Conservation (phyloP, 2,329 filamentous ascomycete species). For the Chrysoporthe puriensis region DNA sequence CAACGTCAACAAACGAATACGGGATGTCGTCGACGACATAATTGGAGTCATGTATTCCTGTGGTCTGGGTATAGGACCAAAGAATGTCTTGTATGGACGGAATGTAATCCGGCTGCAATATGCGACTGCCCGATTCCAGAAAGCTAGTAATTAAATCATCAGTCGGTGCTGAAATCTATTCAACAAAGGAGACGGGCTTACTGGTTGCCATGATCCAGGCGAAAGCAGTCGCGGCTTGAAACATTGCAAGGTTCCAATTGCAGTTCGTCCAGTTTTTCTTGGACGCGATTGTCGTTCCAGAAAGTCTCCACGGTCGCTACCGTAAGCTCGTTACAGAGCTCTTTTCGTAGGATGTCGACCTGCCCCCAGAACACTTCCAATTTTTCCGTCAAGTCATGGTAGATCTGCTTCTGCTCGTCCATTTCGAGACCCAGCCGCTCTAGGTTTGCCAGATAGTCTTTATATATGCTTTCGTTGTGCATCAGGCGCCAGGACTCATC, state of each 20-base stretch:
- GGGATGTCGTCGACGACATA: not conserved
- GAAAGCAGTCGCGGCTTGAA: not conserved
- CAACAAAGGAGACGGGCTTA: not conserved
- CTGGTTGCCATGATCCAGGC: not conserved
- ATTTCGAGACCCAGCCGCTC: too few species aligned
- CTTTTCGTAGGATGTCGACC: too few species aligned
- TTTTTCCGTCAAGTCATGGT: too few species aligned
- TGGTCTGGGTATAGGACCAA: not conserved
- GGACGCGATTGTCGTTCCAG: not conserved
- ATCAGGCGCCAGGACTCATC: too few species aligned
- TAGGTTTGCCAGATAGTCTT: too few species aligned
- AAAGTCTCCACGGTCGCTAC: not conserved
- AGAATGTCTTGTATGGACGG: not conserved
- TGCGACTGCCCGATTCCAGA: not conserved
- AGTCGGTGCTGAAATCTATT: not conserved
- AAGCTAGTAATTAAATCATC: not conserved
- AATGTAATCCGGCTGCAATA: not conserved
- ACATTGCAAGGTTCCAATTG: not conserved
- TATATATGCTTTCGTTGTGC: too few species aligned
- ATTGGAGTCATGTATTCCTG: not conserved
- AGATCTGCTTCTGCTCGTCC: too few species aligned
- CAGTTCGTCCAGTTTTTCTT: not conserved
- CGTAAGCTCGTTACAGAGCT: too few species aligned
- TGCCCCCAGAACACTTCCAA: too few species aligned
- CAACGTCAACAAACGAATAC: slow-evolving; percentile 6